These are phyloP conservation scores for Coniella vitis DNA, from an alignment of 2,329 filamentous ascomycete species.

Conservation along the genomic window DNA sequence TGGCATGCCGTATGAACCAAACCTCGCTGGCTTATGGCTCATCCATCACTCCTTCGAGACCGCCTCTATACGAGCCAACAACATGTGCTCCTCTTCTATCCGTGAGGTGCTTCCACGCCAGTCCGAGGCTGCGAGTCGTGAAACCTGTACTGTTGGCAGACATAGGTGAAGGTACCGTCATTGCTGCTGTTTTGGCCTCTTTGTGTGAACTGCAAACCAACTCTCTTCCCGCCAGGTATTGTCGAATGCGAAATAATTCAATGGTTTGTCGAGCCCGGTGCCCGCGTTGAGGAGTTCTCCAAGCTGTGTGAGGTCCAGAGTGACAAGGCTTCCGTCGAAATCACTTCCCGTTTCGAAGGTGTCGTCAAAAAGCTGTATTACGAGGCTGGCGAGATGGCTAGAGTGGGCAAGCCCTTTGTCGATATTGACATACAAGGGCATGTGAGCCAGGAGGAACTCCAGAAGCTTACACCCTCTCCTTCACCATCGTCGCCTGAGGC, in stretches of 20 bases:
- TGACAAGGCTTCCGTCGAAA: conserved; percentile 87
- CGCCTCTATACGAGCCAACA: conserved; percentile 2
- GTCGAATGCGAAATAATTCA: conserved; percentile 98
- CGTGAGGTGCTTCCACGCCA: conserved; percentile 43
- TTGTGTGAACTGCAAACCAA: not conserved
- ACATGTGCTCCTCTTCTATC: not conserved
- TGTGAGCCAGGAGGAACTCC: conserved; percentile 55
- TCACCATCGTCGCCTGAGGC: conserved; percentile 18
- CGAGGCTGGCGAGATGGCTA: conserved; percentile 91
- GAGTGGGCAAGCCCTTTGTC: conserved; percentile 87
- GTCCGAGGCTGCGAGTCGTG: conserved; percentile 46
- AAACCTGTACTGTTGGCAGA: conserved; percentile 80
- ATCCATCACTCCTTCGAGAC: not conserved
- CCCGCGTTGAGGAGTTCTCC: conserved; percentile 94
- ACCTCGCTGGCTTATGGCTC: conserved; percentile 19
- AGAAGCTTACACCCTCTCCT: conserved; percentile 28
- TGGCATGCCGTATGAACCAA: conserved; percentile 34
- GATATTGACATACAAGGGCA: conserved; percentile 89
- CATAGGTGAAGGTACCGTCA: conserved; percentile 68
- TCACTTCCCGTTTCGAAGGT: conserved; percentile 90
- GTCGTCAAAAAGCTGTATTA: conserved; percentile 96
- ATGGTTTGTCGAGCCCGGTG: conserved; percentile 97
- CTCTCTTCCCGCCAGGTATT: conserved; percentile 62
- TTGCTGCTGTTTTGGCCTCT: not conserved
- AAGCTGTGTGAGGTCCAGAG: conserved; percentile 97